Percentiles rank a stretch among this genome's conserved stretches.
phyloP scores from a whole-genome alignment of 2,329 filamentous ascomycete species.

The Emmonsiellopsis sp. region DNA sequence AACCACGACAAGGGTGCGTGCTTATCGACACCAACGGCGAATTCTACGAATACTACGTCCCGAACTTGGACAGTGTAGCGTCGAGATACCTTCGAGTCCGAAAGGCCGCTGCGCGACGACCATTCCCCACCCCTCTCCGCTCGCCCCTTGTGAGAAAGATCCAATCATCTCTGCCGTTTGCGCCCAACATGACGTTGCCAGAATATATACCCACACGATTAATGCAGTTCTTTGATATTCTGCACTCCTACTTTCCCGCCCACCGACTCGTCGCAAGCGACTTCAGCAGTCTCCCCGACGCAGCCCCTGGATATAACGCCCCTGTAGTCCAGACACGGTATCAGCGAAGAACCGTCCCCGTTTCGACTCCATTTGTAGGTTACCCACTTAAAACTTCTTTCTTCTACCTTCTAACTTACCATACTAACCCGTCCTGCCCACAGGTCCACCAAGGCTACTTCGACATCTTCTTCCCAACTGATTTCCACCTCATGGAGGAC shows the following conservation, averaged over 20 bases:
- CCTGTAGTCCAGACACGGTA: slow-evolving; percentile 96
- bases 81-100: slow-evolving; percentile 77
- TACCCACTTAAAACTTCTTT: neutral
- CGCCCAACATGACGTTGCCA: slow-evolving; percentile 66
- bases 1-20: slow-evolving; percentile 79
- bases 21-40: slow-evolving; percentile 78
- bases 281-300: slow-evolving; percentile 77
- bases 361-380: slow-evolving; percentile 78
- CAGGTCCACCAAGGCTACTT: slow-evolving; percentile 98
- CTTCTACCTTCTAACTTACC: slow-evolving; percentile 6
- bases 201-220: slow-evolving; percentile 92
- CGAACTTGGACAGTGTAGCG: slow-evolving; percentile 70
- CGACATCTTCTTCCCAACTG: slow-evolving; percentile 95
- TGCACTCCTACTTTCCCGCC: slow-evolving; percentile 78
- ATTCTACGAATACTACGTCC: slow-evolving; percentile 89
- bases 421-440: neutral
- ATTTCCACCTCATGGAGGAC: slow-evolving; percentile 83
- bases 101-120: slow-evolving; percentile 54
- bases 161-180: slow-evolving; percentile 57
- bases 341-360: slow-evolving; percentile 75
- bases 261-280: slow-evolving; percentile 85
- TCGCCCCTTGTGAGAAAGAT: slow-evolving; percentile 52
- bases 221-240: slow-evolving; percentile 93
- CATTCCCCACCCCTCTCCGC: slow-evolving; percentile 35
- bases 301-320: slow-evolving; percentile 75